Evolutionary conservation across 306 rosid species (phyloP), one percentile per base, ranked within the genome.

Genomic region (Betula pendula): DNA sequence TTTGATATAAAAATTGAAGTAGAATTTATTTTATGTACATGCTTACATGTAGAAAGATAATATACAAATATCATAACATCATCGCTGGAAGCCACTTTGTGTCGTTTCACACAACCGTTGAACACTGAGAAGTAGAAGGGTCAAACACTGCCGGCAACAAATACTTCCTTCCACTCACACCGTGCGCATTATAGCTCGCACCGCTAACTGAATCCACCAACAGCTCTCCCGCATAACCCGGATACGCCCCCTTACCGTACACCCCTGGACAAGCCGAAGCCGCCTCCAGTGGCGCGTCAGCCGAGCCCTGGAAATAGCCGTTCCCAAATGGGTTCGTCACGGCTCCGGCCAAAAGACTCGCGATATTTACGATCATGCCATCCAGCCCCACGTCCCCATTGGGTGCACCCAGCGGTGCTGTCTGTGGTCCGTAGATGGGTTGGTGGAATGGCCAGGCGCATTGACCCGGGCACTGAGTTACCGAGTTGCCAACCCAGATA

Each of bases 371-470:
- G 24, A 82, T 66, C 84, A 85, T 85, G 42, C 84, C 86, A 15
- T 85, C 84, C n/a, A 79, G 12, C 3, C 86, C 86, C 49, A 82
- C 82, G 72, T 81, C 86, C 2, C 75, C 84, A 5, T 82, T 85
- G 29, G 88, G 86, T 43, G 84, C 80, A 25, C 33, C 62, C 10
- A 85, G 71, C 6, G 84, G 75, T 8, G 79, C 6, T 15, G 82
- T 85, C 70, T 85, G 84, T 25, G 84, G 88, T 20, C 84, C 84
- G 82, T 79, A 85, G 6, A 75, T 71, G 73, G 85, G 85, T 20
- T 81, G 75, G 75, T 81, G 88, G 71, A 84, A 74, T 0, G 87
- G 84, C 83, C 88, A 81, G 9, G 79, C 81, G 70, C 88, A 84
- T 38, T 84, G 68, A 68, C 88, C 80, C 14, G 82, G 84, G 53